A percentile compares a stretch with the other conserved stretches of the same genome.
phyloP scores from a whole-genome alignment of 179 eudicot species.

The Sideroxylon spinosum region DNA sequence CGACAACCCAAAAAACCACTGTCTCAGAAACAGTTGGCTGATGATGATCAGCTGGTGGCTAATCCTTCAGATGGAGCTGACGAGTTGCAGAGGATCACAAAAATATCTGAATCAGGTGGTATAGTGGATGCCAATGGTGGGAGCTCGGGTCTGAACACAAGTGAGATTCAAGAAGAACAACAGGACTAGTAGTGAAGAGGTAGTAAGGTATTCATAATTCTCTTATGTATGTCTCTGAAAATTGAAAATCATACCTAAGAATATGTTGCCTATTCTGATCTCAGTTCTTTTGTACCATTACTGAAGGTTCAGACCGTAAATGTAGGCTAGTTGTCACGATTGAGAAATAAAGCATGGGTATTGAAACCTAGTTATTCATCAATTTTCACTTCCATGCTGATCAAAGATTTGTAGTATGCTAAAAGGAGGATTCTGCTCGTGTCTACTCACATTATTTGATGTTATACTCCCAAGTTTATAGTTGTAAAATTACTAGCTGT shows the following conservation, averaged over 20 bases:
- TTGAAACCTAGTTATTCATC: neutral
- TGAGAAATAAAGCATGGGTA: neutral
- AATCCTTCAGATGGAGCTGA: constrained; percentile 47
- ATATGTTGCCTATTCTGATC: neutral
- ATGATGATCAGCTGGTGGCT: constrained; percentile 39
- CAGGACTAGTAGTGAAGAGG: neutral
- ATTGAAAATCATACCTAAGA: neutral
- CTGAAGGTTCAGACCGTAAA: neutral
- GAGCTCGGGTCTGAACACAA: constrained; percentile 33
- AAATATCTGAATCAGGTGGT: constrained; percentile 68
- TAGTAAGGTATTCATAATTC: neutral
- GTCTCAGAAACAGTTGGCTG: constrained; percentile 25
- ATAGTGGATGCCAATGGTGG: constrained; percentile 38
- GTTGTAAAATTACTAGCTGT: too few species aligned
- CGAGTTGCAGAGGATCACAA: constrained; percentile 66
- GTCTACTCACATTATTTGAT: neutral
- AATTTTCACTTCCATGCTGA: neutral
- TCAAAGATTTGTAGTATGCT: neutral
- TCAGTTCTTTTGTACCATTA: neutral
- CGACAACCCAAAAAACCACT: constrained; percentile 66
- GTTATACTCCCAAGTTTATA: too few species aligned
- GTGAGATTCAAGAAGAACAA: constrained; percentile 47
- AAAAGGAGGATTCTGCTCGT: neutral
- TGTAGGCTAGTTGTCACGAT: neutral
- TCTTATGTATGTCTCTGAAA: neutral